Conservation (phyloP, 257 asterid genomes). For the Anisodus acutangulus region DNA sequence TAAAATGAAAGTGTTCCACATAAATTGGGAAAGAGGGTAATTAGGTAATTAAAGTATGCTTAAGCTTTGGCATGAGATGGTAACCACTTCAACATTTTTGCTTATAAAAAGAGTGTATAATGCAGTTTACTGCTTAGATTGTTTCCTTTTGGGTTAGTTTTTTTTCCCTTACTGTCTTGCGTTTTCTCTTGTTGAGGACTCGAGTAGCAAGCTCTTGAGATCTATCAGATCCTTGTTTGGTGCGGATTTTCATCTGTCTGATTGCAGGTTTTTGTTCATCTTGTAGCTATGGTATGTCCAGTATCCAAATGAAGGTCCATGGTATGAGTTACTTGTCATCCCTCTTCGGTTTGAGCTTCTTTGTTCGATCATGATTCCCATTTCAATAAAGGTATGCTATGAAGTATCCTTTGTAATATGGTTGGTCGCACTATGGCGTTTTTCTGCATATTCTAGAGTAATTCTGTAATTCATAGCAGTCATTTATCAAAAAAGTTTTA, state of each 20-base stretch:
- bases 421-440: not conserved
- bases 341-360: slow-evolving; percentile 99
- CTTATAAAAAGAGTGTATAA: not conserved
- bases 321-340: slow-evolving; percentile 95
- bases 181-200: not conserved
- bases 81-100: slow-evolving; percentile 2
- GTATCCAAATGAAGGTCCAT: slow-evolving; percentile 95
- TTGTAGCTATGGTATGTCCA: slow-evolving; percentile 94
- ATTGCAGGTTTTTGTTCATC: slow-evolving; percentile 28
- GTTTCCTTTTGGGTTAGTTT: not conserved
- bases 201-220: slow-evolving; percentile 17
- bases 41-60: not conserved
- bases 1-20: not conserved
- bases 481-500: slow-evolving; percentile 4
- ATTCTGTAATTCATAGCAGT: slow-evolving; percentile 21
- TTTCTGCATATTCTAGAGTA: not conserved
- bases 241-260: slow-evolving; percentile 16
- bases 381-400: slow-evolving; percentile 87
- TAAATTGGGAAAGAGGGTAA: not conserved
- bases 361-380: slow-evolving; percentile 99
- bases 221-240: slow-evolving; percentile 16
- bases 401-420: slow-evolving; percentile 25
- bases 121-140: not conserved
- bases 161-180: slow-evolving; percentile 6
- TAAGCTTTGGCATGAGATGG: slow-evolving; percentile 1